phyloP scores from a whole-genome alignment of 106 monocot genomes.

The Narthecium ossifragum region DNA sequence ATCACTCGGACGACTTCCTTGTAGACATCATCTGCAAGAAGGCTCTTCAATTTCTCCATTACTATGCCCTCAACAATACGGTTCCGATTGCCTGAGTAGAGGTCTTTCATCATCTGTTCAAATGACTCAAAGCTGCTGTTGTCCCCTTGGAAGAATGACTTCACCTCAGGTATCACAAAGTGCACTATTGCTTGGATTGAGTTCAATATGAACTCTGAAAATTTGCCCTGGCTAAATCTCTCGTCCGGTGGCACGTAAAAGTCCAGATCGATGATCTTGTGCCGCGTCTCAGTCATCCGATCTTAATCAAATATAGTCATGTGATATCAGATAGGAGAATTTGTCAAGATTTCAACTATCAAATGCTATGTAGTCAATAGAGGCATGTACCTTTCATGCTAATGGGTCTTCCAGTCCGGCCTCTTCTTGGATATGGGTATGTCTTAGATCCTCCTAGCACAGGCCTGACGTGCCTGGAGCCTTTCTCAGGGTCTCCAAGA shows the following conservation, averaged over 20 bases:
- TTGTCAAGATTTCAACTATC: neutral
- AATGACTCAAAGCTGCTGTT: constrained; percentile 39
- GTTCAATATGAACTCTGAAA: constrained; percentile 49
- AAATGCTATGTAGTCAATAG: neutral
- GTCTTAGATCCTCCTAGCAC: constrained; percentile 39
- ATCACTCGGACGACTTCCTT: constrained; percentile 12
- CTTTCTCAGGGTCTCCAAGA: constrained; percentile 48
- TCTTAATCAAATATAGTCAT: constrained; percentile 15
- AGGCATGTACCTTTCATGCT: constrained; percentile 22
- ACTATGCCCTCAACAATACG: constrained; percentile 13
- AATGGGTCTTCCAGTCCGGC: constrained; percentile 51
- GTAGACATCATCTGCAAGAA: constrained; percentile 42
- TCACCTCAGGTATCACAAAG: constrained; percentile 47
- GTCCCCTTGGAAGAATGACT: constrained; percentile 29
- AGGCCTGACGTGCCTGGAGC: constrained; percentile 27
- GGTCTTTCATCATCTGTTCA: constrained; percentile 34
- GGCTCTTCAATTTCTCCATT: constrained; percentile 32
- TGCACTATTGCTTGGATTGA: constrained; percentile 52
- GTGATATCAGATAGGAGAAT: neutral
- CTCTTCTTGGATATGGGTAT: constrained; percentile 54
- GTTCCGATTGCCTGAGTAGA: constrained; percentile 17
- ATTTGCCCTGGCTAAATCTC: constrained; percentile 53
- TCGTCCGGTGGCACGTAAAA: constrained; percentile 71
- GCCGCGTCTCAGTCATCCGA: constrained; percentile 33
- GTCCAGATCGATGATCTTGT: constrained; percentile 33